Conservation (phyloP, 352 stramenopile genomes). For the Phytopythium kandeliae region DNA sequence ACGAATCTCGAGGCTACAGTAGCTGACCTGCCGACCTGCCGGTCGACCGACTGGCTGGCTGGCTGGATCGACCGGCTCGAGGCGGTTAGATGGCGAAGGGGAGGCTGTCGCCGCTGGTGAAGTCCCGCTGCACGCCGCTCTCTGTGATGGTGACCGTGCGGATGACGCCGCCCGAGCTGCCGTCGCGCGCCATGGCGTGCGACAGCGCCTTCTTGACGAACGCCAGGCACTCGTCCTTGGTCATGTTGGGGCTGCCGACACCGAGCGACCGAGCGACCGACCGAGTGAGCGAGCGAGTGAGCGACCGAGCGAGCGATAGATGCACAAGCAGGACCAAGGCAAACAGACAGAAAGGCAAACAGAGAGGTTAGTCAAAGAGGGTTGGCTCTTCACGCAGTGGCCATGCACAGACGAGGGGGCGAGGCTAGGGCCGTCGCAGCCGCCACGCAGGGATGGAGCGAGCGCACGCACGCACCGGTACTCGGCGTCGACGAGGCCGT, state of each 20-base stretch:
- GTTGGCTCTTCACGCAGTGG: too few species aligned
- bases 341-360: too few species aligned
- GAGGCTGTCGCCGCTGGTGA: conserved; percentile 88
- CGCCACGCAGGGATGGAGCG: too few species aligned
- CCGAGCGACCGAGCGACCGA: too few species aligned
- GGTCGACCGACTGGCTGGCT: too few species aligned
- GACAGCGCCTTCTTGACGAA: conserved; percentile 95
- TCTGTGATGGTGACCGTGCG: conserved; percentile 94
- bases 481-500: conserved; percentile 94
- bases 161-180: conserved; percentile 97
- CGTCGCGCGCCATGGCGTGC: conserved; percentile 98
- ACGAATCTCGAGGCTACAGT: too few species aligned
- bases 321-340: conserved; percentile 6
- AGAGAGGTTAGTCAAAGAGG: too few species aligned
- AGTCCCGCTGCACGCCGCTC: conserved; percentile 89
- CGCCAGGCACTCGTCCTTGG: conserved; percentile 91
- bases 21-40: too few species aligned
- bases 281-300: background rate
- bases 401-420: too few species aligned
- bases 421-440: too few species aligned
- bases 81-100: conserved; percentile 76
- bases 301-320: background rate
- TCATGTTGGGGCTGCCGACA: conserved; percentile 92
- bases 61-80: too few species aligned
- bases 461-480: too few species aligned